phyloP scores from a whole-genome alignment of 352 stramenopile species.

The Phytophthora citricola region DNA sequence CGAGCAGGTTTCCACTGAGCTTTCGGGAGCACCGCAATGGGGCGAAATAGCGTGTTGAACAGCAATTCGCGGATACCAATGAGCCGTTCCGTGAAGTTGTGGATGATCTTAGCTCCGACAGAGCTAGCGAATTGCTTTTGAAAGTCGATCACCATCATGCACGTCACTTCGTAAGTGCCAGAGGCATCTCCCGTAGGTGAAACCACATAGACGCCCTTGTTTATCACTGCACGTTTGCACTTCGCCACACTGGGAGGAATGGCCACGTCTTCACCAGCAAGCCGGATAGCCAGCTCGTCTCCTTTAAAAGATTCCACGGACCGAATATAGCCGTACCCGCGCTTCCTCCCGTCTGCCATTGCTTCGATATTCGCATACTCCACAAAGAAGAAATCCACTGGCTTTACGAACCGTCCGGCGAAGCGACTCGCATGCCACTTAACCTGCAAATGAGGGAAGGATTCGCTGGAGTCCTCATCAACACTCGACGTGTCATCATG shows the following conservation, averaged over 20 bases:
- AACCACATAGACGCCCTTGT: constrained; percentile 83
- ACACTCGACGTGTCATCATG: constrained; percentile 52
- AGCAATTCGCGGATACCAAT: constrained; percentile 83
- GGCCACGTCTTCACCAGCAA: constrained; percentile 65
- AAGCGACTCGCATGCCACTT: constrained; percentile 90
- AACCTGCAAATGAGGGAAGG: constrained; percentile 77
- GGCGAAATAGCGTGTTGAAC: constrained; percentile 85
- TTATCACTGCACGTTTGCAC: constrained; percentile 86
- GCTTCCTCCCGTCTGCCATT: constrained; percentile 64
- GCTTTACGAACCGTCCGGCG: constrained; percentile 81
- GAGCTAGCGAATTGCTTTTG: constrained; percentile 75
- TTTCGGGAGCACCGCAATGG: constrained; percentile 65
- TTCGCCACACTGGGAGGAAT: constrained; percentile 86
- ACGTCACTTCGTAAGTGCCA: constrained; percentile 76
- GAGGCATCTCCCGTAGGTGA: constrained; percentile 40
- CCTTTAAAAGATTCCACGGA: constrained; percentile 86
- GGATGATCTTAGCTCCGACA: constrained; percentile 72
- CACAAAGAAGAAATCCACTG: constrained; percentile 88
- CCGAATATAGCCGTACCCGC: constrained; percentile 80
- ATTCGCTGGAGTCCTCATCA: constrained; percentile 48
- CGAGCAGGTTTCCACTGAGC: constrained; percentile 67
- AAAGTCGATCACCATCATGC: constrained; percentile 90
- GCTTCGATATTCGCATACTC: constrained; percentile 87
- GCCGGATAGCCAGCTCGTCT: constrained; percentile 73
- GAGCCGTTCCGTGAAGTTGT: constrained; percentile 82